These are phyloP conservation scores for Podospora comata DNA, from an alignment of 495 filamentous ascomycete genomes.

Conservation along the genomic window DNA sequence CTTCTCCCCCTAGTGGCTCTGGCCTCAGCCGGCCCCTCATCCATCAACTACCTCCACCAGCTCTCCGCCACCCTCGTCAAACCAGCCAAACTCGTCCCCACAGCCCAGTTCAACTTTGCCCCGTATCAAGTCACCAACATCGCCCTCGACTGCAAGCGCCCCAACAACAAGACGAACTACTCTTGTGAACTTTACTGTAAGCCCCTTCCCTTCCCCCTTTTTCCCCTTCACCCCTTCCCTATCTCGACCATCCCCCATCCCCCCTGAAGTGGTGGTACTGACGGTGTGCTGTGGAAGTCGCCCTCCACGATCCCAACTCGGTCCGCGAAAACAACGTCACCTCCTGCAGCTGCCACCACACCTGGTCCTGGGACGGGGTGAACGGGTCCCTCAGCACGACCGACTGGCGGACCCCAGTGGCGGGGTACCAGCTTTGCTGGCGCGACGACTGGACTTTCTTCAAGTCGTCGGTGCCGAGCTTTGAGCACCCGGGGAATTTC, in stretches of 20 bases:
- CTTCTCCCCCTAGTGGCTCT: not conserved
- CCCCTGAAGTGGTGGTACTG: too few species aligned
- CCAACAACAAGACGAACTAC: slow-evolving; percentile 8
- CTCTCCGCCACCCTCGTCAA: not conserved
- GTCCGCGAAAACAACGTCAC: slow-evolving; percentile 30
- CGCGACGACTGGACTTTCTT: slow-evolving; percentile 22
- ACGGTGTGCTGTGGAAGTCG: slow-evolving; percentile 19
- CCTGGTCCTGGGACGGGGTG: slow-evolving; percentile 34
- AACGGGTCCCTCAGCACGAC: slow-evolving; percentile 14
- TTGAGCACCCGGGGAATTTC: slow-evolving; percentile 32
- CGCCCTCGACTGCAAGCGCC: slow-evolving; percentile 10
- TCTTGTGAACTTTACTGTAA: slow-evolving; percentile 12
- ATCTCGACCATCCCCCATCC: not conserved
- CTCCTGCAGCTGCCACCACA: slow-evolving; percentile 25
- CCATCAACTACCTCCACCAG: not conserved
- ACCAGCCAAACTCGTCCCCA: not conserved
- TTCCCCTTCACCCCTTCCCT: not conserved
- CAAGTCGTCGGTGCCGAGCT: slow-evolving; percentile 25
- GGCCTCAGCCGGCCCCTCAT: not conserved
- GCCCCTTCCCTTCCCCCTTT: not conserved
- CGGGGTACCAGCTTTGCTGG: slow-evolving; percentile 24
- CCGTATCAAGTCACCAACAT: slow-evolving; percentile 15
- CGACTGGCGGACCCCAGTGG: slow-evolving; percentile 23
- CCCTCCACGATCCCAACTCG: slow-evolving; percentile 39
- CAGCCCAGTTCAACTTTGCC: slow-evolving; percentile 17